Evolutionary conservation across 2,329 filamentous ascomycete genomes (phyloP).

Genomic region (Lasiodiplodia sp.): DNA sequence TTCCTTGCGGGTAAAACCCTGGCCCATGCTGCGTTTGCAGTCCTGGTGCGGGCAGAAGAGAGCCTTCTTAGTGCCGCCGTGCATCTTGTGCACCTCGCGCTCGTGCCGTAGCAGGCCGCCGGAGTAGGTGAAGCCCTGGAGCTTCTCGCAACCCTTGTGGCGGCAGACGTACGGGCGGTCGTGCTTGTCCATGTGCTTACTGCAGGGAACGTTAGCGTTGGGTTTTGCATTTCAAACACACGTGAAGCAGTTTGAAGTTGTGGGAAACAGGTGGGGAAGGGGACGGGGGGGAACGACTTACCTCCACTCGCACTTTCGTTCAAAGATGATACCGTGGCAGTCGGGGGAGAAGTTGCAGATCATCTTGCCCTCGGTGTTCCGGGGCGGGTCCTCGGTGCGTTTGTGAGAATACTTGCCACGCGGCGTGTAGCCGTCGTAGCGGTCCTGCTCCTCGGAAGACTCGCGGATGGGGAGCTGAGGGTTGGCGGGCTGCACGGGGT

Average conservation of each 20-base stretch:
- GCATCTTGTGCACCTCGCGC: constrained; percentile 90
- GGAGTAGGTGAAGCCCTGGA: constrained; percentile 93
- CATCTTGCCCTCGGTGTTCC: constrained; percentile 76
- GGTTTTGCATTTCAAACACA: constrained; percentile 34
- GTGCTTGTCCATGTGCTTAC: constrained; percentile 99
- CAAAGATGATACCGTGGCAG: constrained; percentile 75
- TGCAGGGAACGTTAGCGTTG: constrained; percentile 45
- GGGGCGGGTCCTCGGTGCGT: constrained; percentile 59
- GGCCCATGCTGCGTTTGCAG: constrained; percentile 88
- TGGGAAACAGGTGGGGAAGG: constrained; percentile 7
- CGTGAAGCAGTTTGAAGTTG: neutral
- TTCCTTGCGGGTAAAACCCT: constrained; percentile 91
- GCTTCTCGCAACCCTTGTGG: constrained; percentile 84
- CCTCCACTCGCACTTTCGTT: constrained; percentile 93
- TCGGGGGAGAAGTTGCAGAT: constrained; percentile 72
- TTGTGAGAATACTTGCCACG: constrained; percentile 49
- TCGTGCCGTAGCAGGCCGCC: constrained; percentile 89
- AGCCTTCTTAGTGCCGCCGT: constrained; percentile 85
- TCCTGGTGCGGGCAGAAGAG: constrained; percentile 85
- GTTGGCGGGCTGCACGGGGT: constrained; percentile 14
- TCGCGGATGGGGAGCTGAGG: constrained; percentile 8
- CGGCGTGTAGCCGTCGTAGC: constrained; percentile 33
- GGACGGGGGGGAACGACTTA: constrained; percentile 60
- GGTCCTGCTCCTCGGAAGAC: constrained; percentile 26
- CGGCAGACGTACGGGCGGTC: constrained; percentile 90